Percentiles rank a stretch among this genome's conserved stretches.
Conservation (phyloP, 768 basidiomycete species). For the Lenzites betulinus region DNA sequence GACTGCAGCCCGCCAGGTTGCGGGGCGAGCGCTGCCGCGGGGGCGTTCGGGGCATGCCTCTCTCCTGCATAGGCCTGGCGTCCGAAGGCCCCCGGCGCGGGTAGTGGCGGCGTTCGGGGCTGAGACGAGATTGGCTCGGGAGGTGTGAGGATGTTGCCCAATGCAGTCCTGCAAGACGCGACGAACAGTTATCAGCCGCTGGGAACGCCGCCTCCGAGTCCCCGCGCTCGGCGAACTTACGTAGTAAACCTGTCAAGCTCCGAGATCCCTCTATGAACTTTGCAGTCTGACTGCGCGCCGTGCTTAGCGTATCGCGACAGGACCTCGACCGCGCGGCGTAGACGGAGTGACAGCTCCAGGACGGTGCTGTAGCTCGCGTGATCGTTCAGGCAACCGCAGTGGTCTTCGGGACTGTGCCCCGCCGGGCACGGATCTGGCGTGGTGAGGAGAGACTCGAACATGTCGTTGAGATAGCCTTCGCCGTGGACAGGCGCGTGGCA, state of each 20-base stretch:
- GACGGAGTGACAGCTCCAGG: conserved; percentile 64
- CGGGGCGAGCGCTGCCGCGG: conserved; percentile 20
- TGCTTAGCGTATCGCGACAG: conserved; percentile 51
- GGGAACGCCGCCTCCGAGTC: background rate
- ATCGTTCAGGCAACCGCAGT: conserved; percentile 64
- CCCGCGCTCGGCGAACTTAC: conserved; percentile 38
- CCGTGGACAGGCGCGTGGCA: conserved; percentile 14
- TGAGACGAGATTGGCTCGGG: conserved; percentile 27
- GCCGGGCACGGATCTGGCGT: conserved; percentile 15
- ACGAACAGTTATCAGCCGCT: conserved; percentile 9
- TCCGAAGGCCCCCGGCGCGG: conserved; percentile 4
- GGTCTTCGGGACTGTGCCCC: conserved; percentile 32
- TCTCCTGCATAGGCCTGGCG: conserved; percentile 1
- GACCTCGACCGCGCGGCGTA: conserved; percentile 58
- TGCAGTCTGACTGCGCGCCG: conserved; percentile 33
- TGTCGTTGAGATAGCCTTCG: conserved; percentile 25
- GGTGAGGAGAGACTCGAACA: conserved; percentile 28
- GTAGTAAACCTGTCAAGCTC: conserved; percentile 55
- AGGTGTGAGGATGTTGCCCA: conserved; percentile 38
- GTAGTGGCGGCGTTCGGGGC: conserved; percentile 3
- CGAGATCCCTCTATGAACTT: conserved; percentile 46
- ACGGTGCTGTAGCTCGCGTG: conserved; percentile 54
- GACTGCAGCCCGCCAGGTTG: conserved; percentile 13
- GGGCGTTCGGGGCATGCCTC: conserved; percentile 13
- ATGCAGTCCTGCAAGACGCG: conserved; percentile 38